Evolutionary conservation across 2,329 filamentous ascomycete genomes (phyloP), one percentile per base, ranked within the genome.

Genomic region (Paraconiothyrium sp.): DNA sequence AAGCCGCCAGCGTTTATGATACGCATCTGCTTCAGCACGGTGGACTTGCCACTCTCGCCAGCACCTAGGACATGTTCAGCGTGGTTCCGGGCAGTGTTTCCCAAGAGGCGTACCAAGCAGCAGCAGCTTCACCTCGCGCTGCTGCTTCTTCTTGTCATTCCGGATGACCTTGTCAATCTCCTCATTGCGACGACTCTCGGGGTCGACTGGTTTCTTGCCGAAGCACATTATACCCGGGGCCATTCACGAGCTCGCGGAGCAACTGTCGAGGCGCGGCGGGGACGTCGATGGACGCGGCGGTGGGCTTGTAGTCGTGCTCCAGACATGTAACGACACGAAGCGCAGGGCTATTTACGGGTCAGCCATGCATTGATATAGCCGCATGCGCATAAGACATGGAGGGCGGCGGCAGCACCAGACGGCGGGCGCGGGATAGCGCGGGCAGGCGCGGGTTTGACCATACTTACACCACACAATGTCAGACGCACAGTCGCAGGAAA

Each of bases 21-120:
- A 79, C 94, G 94, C 95, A 99, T 98, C 84, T 98, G 94, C 84
- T 98, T 98, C 68, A 98, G 88, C 62, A 98, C 94, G 1, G 94
- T 98, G 9, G 94, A 97, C 82, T 98, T 98, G 68, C 94, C 92
- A 61, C 91, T 95, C 82, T 98, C 94, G 76, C 94, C 94, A 72
- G 94, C 94, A 79, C 94, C 94, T 97, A 70, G 66, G 66, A 43
- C 30, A 6, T 30, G 52, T 20, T 55, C 54, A 56, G 54, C 54
- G 13, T 43, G n/a, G 41, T 58, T 58, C 54, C 41, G 65, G 57
- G 66, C 75, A 81, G 67, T 75, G 46, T 27, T 22, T n/a, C 46
- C 20, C n/a, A 52, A 55, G 46, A 58, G 64, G 80, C 88, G 67
- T 86, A 97, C 94, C 94, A 67, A 99, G 86, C 69, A 99, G 85